Evolutionary conservation across 164 flowering plant species (phyloP).

Genomic region (Vitis rupestris): DNA sequence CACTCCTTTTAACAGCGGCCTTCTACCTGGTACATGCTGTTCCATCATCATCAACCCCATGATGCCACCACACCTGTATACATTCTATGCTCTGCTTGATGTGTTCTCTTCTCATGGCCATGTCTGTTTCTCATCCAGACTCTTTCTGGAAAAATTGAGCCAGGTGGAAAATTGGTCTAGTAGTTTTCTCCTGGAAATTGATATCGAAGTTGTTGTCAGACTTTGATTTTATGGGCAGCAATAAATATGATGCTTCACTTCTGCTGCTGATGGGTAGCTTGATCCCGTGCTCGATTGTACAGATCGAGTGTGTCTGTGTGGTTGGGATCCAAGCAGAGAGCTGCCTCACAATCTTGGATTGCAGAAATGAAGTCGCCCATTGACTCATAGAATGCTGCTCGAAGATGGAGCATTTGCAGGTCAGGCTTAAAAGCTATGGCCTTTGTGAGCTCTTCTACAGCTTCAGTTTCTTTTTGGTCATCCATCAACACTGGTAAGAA

Average conservation of each 20-base stretch:
- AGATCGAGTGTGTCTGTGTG: constrained; percentile 60
- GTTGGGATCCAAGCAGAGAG: constrained; percentile 75
- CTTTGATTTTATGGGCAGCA: constrained; percentile 4
- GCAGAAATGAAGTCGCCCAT: constrained; percentile 53
- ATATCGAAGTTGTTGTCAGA: not conserved
- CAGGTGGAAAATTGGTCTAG: not conserved
- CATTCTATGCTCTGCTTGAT: not conserved
- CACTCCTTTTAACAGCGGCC: too few relatives aligned
- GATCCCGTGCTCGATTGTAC: constrained; percentile 38
- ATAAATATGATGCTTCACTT: not conserved
- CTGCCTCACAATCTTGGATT: constrained; percentile 73
- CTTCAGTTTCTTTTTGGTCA: constrained; percentile 75
- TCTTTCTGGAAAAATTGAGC: not conserved
- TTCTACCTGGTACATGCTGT: not conserved
- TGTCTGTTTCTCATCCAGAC: constrained; percentile 1
- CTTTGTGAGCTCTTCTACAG: constrained; percentile 72
- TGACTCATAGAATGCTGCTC: constrained; percentile 88
- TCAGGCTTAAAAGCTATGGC: constrained; percentile 80
- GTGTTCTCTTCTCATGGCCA: not conserved
- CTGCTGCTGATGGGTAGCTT: constrained; percentile 14
- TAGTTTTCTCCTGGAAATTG: too few relatives aligned
- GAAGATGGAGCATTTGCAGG: constrained; percentile 78
- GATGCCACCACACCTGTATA: constrained; percentile 4
- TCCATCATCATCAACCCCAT: not conserved
- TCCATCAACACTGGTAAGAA: constrained; percentile 72